Evolutionary conservation across 352 stramenopile genomes (phyloP).

Genomic region (Pythium periplocum): DNA sequence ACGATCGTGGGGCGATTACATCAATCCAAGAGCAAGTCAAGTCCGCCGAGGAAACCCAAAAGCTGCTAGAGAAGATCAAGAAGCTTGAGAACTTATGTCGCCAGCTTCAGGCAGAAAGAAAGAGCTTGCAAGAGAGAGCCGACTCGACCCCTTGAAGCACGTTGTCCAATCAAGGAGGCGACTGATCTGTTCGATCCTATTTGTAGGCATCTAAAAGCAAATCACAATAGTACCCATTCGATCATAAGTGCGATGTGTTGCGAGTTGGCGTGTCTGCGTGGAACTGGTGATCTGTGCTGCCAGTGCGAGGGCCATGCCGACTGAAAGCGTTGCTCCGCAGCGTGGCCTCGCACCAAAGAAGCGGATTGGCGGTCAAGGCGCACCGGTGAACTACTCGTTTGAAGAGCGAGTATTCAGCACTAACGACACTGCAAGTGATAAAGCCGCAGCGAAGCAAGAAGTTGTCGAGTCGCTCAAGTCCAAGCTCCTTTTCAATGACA

Average conservation of each 20-base stretch:
- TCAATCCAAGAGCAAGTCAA: constrained; percentile 72
- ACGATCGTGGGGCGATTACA: constrained; percentile 71
- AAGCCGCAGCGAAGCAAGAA: constrained; percentile 52
- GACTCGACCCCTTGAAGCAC: no score
- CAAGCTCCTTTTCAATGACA: constrained; percentile 50
- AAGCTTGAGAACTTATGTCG: constrained; percentile 81
- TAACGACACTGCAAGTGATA: constrained; percentile 49
- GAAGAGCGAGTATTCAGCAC: constrained; percentile 68
- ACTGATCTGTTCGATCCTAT: no score
- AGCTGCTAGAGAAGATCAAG: constrained; percentile 76
- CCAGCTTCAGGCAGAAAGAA: constrained; percentile 76
- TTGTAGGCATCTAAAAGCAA: no score
- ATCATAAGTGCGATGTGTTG: no score
- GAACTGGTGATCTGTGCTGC: no score
- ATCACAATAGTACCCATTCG: no score
- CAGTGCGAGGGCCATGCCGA: no score
- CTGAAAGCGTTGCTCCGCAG: no score
- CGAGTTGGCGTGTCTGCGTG: no score
- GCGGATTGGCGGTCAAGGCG: constrained; percentile 52
- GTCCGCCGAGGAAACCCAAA: constrained; percentile 52
- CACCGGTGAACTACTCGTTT: constrained; percentile 64
- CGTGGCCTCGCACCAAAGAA: constrained; percentile 32
- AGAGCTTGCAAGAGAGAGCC: constrained; percentile 23
- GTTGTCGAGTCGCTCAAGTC: constrained; percentile 59
- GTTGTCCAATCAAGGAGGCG: no score